phyloP scores from a whole-genome alignment of 768 basidiomycete species.

The Trametes coccinea region DNA sequence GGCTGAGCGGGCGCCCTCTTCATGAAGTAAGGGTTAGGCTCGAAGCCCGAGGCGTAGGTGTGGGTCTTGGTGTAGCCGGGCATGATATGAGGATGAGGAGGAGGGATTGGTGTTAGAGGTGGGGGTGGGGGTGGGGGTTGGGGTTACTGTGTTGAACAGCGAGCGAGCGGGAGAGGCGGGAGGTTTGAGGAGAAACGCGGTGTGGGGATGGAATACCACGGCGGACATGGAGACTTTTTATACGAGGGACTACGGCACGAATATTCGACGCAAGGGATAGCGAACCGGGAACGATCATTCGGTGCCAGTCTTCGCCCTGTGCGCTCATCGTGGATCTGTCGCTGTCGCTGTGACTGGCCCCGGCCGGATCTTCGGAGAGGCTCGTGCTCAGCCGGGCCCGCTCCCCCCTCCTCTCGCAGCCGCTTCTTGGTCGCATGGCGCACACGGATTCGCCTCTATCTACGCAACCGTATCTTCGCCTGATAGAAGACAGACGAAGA shows the following conservation, averaged over 20 bases:
- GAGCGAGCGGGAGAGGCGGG: slow-evolving; percentile 1
- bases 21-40: slow-evolving; percentile 8
- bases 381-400: slow-evolving; percentile 8
- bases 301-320: slow-evolving; percentile 6
- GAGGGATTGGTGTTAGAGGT: background rate
- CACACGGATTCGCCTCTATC: background rate
- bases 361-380: slow-evolving; percentile 22
- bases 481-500: slow-evolving; percentile 3
- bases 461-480: background rate
- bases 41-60: slow-evolving; percentile 10
- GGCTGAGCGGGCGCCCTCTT: slow-evolving; percentile 9
- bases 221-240: slow-evolving; percentile 15
- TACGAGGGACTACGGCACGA: slow-evolving; percentile 1
- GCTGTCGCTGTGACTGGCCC: slow-evolving; percentile 2
- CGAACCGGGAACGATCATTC: slow-evolving; percentile 15
- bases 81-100: slow-evolving; percentile 1
- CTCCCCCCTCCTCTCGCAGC: background rate
- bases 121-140: background rate
- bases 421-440: background rate
- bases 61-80: slow-evolving; percentile 18
- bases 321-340: slow-evolving; percentile 18
- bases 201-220: slow-evolving; percentile 16
- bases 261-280: background rate
- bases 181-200: slow-evolving; percentile 9
- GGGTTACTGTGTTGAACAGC: slow-evolving; percentile 13